Conservation (phyloP, 345 rosid species). For the Cardiospermum halicacabum region DNA sequence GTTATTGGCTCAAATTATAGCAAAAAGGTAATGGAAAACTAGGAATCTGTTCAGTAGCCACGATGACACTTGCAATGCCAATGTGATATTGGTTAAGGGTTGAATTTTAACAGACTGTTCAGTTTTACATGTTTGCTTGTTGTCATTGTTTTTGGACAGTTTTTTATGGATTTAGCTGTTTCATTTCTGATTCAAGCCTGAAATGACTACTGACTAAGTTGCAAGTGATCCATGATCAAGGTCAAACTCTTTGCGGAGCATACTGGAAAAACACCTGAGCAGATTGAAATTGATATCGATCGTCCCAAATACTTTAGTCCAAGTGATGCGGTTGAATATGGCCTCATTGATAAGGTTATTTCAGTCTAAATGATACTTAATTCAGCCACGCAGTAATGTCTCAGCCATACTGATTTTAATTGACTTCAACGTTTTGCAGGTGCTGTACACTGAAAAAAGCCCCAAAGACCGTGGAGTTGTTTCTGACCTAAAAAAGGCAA, state of each 20-base stretch:
- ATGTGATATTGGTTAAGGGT: background rate
- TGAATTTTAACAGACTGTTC: background rate
- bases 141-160: background rate
- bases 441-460: slow-evolving; percentile 68
- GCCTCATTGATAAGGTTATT: slow-evolving; percentile 84
- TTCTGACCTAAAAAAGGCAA: slow-evolving; percentile 54
- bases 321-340: slow-evolving; percentile 78
- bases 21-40: background rate
- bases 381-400: background rate
- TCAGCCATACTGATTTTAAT: slow-evolving; percentile 2
- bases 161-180: background rate
- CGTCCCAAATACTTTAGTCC: slow-evolving; percentile 85
- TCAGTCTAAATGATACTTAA: background rate
- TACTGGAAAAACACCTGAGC: slow-evolving; percentile 63
- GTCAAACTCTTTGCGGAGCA: slow-evolving; percentile 70
- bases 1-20: background rate
- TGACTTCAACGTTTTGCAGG: slow-evolving; percentile 37
- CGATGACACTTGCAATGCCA: slow-evolving; percentile 4
- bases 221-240: slow-evolving; percentile 26
- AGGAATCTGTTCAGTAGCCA: slow-evolving; percentile 11
- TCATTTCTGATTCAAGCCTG: slow-evolving; percentile 1
- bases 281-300: slow-evolving; percentile 76
- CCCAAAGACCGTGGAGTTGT: slow-evolving; percentile 61
- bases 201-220: background rate
- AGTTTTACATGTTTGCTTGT: background rate